phyloP scores from a whole-genome alignment of 805 yeast genomes.

The Metschnikowia arizonensis region DNA sequence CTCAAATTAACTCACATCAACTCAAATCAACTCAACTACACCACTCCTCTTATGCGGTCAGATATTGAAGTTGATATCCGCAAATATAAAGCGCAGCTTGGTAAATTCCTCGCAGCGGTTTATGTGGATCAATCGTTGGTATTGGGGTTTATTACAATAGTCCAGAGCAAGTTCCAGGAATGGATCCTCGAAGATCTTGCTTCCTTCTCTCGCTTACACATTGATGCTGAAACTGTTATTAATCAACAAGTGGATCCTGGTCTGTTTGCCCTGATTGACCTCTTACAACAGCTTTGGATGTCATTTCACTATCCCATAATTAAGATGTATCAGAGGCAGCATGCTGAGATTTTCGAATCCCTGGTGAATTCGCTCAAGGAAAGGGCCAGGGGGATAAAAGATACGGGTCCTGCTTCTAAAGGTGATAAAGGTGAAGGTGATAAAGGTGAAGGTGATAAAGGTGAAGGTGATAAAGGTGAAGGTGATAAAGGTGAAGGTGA shows the following conservation, averaged over 20 bases:
- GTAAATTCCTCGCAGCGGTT: conserved; percentile 20
- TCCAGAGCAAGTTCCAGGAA: conserved; percentile 44
- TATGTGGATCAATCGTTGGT: conserved; percentile 41
- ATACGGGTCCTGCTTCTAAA: too few relatives aligned
- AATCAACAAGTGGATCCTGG: conserved; percentile 13
- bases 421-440: too few relatives aligned
- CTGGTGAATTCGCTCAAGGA: conserved; percentile 18
- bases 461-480: too few relatives aligned
- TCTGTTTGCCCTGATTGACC: conserved; percentile 36
- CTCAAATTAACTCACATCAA: too few relatives aligned
- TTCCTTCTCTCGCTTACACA: conserved; percentile 21
- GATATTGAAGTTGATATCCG: conserved; percentile 11
- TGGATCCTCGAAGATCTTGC: conserved; percentile 39
- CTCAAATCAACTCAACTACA: too few relatives aligned
- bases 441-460: too few relatives aligned
- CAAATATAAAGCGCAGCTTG: conserved; percentile 25
- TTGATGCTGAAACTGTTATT: background rate
- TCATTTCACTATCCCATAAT: conserved; percentile 63
- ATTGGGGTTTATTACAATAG: conserved; percentile 46
- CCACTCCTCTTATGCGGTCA: conserved; percentile 7
- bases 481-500: too few relatives aligned
- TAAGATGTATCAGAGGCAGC: conserved; percentile 48
- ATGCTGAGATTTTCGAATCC: conserved; percentile 23
- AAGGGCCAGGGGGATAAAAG: background rate
- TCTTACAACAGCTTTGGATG: conserved; percentile 50